phyloP scores from a whole-genome alignment of 495 filamentous ascomycete species.

The Glonium stellatum region DNA sequence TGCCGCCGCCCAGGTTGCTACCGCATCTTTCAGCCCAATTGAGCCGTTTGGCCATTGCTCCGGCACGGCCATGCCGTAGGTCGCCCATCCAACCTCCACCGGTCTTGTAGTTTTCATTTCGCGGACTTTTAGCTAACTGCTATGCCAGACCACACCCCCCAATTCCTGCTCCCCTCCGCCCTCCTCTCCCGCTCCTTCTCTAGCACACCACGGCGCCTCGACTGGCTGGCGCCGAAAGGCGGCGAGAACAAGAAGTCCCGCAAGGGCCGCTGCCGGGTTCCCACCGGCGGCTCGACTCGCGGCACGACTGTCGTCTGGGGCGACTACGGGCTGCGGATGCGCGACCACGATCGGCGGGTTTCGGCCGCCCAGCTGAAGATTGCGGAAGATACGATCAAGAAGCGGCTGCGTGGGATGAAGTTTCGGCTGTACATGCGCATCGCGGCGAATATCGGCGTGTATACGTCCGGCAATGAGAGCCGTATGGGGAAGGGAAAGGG shows the following conservation, averaged over 20 bases:
- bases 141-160: constrained; percentile 15
- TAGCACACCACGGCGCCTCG: constrained; percentile 54
- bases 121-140: constrained; percentile 5
- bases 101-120: not conserved
- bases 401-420: constrained; percentile 79
- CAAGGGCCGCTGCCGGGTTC: constrained; percentile 81
- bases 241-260: constrained; percentile 74
- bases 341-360: constrained; percentile 84
- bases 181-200: constrained; percentile 58
- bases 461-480: constrained; percentile 84
- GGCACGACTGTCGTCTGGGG: constrained; percentile 96
- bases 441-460: constrained; percentile 87
- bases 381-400: constrained; percentile 87
- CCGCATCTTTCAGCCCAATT: constrained; percentile 24
- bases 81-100: not conserved
- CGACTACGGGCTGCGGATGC: constrained; percentile 91
- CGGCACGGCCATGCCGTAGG: constrained; percentile 28
- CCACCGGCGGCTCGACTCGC: constrained; percentile 81
- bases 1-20: constrained; percentile 27
- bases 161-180: constrained; percentile 23
- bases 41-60: constrained; percentile 10
- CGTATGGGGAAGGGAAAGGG: constrained; percentile 99
- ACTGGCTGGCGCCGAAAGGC: constrained; percentile 76
- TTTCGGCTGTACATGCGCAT: constrained; percentile 89
- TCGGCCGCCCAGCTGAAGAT: constrained; percentile 79